Conservation (phyloP, 2,329 filamentous ascomycete species). For the Paradendryphiella salina region DNA sequence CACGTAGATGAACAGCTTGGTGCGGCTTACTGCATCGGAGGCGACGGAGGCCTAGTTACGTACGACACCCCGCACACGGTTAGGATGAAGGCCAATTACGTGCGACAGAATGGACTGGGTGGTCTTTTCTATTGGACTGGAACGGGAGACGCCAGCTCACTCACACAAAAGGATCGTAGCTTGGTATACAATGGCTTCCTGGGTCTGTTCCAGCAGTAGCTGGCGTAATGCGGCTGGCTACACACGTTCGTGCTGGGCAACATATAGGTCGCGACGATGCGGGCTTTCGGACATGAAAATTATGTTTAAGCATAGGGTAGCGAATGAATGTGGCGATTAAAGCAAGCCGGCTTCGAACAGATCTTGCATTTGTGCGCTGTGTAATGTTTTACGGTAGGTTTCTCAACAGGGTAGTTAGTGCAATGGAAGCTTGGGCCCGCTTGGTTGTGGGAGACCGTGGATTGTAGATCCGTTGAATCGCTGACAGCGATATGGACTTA, state of each 20-base stretch:
- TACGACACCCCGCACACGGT: slow-evolving; percentile 81
- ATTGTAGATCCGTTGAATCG: slow-evolving; percentile 8
- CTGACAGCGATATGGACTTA: background rate
- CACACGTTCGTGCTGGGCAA: background rate
- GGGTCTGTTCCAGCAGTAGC: slow-evolving; percentile 50
- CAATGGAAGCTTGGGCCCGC: slow-evolving; percentile 17
- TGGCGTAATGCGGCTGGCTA: background rate
- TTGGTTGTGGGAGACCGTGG: slow-evolving; percentile 9
- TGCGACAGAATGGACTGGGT: slow-evolving; percentile 69
- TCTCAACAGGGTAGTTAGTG: slow-evolving; percentile 6
- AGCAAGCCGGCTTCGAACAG: no score
- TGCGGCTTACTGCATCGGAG: slow-evolving; percentile 72
- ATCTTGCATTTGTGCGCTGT: background rate
- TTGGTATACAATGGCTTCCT: slow-evolving; percentile 64
- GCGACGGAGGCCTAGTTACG: slow-evolving; percentile 75
- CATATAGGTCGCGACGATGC: background rate
- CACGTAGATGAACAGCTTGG: slow-evolving; percentile 67
- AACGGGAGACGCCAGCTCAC: slow-evolving; percentile 64
- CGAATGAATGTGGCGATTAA: no score
- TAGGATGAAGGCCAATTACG: slow-evolving; percentile 72
- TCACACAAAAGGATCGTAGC: slow-evolving; percentile 55
- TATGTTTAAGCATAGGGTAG: no score
- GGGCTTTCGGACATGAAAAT: background rate
- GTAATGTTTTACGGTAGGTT: slow-evolving; percentile 7
- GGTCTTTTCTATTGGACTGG: slow-evolving; percentile 83